Evolutionary conservation across 106 monocot species (phyloP).

Genomic region (Dioscorea alata): DNA sequence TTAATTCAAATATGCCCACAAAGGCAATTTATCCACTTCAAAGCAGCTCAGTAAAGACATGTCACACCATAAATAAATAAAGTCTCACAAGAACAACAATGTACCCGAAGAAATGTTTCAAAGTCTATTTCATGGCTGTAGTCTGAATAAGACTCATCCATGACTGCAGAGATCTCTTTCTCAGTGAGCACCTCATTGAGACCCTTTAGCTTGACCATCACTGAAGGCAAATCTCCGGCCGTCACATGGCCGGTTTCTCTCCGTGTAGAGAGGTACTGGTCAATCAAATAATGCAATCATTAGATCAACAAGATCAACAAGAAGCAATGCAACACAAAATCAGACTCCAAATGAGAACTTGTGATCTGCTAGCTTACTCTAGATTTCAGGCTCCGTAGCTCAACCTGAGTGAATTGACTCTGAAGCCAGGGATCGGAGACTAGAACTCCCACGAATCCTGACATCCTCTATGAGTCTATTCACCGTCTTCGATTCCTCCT

Average conservation of each 20-base stretch:
- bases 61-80: background rate
- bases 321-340: background rate
- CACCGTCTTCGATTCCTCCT: background rate
- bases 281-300: background rate
- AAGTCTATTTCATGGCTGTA: slow-evolving; percentile 60
- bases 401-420: slow-evolving; percentile 70
- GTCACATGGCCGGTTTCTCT: slow-evolving; percentile 39
- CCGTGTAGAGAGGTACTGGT: slow-evolving; percentile 14
- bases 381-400: slow-evolving; percentile 37
- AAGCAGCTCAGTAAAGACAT: background rate
- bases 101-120: slow-evolving; percentile 72
- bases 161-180: slow-evolving; percentile 46
- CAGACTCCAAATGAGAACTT: background rate
- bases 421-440: slow-evolving; percentile 67
- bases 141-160: slow-evolving; percentile 53
- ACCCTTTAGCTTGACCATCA: slow-evolving; percentile 64
- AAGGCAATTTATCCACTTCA: no score
- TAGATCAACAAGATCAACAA: slow-evolving; percentile 1
- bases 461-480: slow-evolving; percentile 25
- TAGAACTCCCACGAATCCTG: slow-evolving; percentile 40
- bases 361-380: slow-evolving; percentile 21
- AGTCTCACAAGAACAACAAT: background rate
- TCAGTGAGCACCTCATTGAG: slow-evolving; percentile 45
- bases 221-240: slow-evolving; percentile 38
- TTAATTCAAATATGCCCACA: no score